A percentile compares a stretch with the other conserved stretches of the same genome.
These are phyloP conservation scores for Limtongia smithiae DNA, from an alignment of 805 yeast genomes.

Conservation along the genomic window DNA sequence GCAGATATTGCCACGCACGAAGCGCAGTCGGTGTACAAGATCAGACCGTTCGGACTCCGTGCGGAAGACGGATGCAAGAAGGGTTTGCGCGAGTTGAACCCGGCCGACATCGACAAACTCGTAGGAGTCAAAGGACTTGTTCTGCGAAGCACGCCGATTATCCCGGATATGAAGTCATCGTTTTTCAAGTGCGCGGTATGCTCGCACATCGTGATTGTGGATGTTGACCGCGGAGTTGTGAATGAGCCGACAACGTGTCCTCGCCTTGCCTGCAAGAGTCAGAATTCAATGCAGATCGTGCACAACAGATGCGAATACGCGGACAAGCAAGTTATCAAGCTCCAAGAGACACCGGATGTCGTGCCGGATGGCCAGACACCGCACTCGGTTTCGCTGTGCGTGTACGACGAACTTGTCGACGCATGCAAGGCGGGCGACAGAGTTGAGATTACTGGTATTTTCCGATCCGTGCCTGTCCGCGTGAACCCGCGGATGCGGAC, in stretches of 20 bases:
- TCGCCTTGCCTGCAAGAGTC: conserved; percentile 75
- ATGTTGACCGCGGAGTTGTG: conserved; percentile 90
- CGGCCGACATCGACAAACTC: conserved; percentile 89
- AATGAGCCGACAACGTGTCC: conserved; percentile 93
- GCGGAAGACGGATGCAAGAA: conserved; percentile 46
- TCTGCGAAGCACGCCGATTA: conserved; percentile 79
- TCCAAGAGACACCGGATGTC: conserved; percentile 93
- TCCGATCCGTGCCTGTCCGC: conserved; percentile 87
- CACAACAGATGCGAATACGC: conserved; percentile 93
- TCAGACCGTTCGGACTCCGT: conserved; percentile 76
- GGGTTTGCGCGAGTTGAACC: conserved; percentile 92
- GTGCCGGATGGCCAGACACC: conserved; percentile 99
- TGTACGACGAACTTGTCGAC: conserved; percentile 93
- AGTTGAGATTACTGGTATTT: conserved; percentile 91
- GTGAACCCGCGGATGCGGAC: conserved; percentile 82
- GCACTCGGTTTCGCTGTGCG: conserved; percentile 88
- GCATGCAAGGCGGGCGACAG: conserved; percentile 95
- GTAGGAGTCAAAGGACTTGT: conserved; percentile 89
- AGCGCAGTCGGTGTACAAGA: conserved; percentile 55
- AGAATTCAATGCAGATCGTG: conserved; percentile 81
- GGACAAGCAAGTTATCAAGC: conserved; percentile 88
- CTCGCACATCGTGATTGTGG: conserved; percentile 86
- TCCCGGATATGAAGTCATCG: conserved; percentile 97
- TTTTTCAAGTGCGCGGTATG: conserved; percentile 94
- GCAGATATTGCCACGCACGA: conserved; percentile 28